Base-by-base conservation (phyloP, 306 rosid species). In the Vigna trinervia region DNA sequence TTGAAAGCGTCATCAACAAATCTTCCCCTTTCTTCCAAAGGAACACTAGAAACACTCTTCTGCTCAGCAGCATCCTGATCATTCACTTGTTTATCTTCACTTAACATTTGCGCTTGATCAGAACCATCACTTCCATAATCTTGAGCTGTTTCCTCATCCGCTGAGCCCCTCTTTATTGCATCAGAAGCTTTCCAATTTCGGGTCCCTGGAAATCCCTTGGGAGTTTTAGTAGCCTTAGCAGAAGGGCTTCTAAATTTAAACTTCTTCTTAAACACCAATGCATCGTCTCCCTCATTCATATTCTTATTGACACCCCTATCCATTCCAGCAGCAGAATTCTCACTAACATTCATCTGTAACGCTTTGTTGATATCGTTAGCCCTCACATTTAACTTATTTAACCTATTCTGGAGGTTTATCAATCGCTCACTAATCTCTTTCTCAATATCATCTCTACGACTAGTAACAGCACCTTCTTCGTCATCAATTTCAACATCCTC, bases 151-250 rank as follows among this genome's bases (percentile, higher is more conserved):
- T 46, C 66, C 20, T 39, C 61, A 46, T 54, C 50, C 15, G 26
- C 53, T 2, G 84, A 76, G 50, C 56, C 80, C 64, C 46, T 61
- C 75, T 63, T 81, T 51, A 66, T 76, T 41, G 71, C 81, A 47
- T 34, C 60, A 30, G 85, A 65, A 22, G 63, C 83, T 57, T 34
- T 77, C 20, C 65, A 1, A 78, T 75, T 77, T 65, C 47, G 76
- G 4, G 48, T 79, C 59, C 79, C 92, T 32, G 87, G 70, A 86
- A 93, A 90, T 12, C 98, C 98, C 86, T 85, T 90, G 7, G 91
- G 86, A 58, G 79, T 69, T 72, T 81, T 82, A 23, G 30, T 69
- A 53, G 13, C 38, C 82, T 88, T 87, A 9, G 69, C 57, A 2
- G 82, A 80, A 83, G 89, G 87, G 62, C 86, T 85, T 82, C 70